Percentiles rank a stretch among this genome's conserved stretches.
These are phyloP conservation scores for Blumeria hordei DNA, from an alignment of 2,329 filamentous ascomycete genomes.

Conservation along the genomic window DNA sequence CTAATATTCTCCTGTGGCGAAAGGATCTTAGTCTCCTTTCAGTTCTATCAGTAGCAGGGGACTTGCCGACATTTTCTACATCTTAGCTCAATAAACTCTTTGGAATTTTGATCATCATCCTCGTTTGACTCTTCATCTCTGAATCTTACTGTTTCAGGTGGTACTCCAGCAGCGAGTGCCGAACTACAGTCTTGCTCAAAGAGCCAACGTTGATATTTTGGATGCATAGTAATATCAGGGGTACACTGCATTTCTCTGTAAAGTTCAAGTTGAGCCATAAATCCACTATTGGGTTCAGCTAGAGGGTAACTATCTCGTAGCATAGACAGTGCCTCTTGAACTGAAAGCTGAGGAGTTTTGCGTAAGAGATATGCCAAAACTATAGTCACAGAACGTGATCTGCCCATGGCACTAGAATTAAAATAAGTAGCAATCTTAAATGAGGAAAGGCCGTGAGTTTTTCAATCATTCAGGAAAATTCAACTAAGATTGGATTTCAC, in stretches of 20 bases:
- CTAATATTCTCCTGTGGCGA: conserved; percentile 23
- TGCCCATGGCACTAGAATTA: conserved; percentile 61
- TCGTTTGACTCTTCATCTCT: conserved; percentile 35
- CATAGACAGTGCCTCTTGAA: conserved; percentile 35
- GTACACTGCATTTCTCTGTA: conserved; percentile 78
- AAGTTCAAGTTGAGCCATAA: conserved; percentile 68
- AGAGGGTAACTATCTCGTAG: conserved; percentile 48
- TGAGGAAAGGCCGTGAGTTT: background rate
- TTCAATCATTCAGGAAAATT: no score
- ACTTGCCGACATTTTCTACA: conserved; percentile 70
- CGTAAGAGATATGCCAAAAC: conserved; percentile 68
- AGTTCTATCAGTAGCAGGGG: background rate
- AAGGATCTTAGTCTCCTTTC: background rate
- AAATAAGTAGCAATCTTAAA: background rate
- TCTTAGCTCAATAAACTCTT: conserved; percentile 33
- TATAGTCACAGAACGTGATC: conserved; percentile 72
- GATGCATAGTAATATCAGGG: conserved; percentile 38
- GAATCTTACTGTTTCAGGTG: conserved; percentile 61
- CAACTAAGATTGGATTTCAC: conserved; percentile 14
- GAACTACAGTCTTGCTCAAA: conserved; percentile 40
- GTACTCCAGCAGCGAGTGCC: conserved; percentile 49
- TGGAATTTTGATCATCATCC: conserved; percentile 8
- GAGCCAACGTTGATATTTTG: conserved; percentile 59
- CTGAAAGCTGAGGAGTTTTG: conserved; percentile 26
- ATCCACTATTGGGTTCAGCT: conserved; percentile 75